Conservation (phyloP, 2,329 filamentous ascomycete species). For the Neodidymelliopsis sp. region DNA sequence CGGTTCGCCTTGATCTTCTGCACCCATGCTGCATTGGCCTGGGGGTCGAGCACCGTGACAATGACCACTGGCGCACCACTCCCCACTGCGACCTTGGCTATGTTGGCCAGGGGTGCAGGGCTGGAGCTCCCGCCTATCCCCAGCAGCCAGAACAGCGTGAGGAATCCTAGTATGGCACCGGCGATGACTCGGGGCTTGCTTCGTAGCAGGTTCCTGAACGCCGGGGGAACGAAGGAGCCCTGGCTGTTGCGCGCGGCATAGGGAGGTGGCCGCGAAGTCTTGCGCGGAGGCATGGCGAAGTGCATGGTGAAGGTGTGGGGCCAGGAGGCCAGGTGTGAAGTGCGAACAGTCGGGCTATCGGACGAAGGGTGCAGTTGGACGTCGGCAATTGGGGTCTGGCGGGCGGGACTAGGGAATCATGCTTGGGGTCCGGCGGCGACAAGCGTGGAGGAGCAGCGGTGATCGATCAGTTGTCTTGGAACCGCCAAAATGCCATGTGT, state of each 20-base stretch:
- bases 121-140: slow-evolving; percentile 35
- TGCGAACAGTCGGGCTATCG: not conserved
- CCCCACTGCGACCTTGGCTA: slow-evolving; percentile 50
- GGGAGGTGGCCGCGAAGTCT: slow-evolving; percentile 77
- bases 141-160: slow-evolving; percentile 54
- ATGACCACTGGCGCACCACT: slow-evolving; percentile 70
- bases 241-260: slow-evolving; percentile 68
- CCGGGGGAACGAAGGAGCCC: slow-evolving; percentile 46
- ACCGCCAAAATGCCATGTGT: slow-evolving; percentile 15
- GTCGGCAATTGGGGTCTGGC: not conserved
- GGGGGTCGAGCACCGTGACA: slow-evolving; percentile 82
- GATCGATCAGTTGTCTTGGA: slow-evolving; percentile 6
- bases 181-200: slow-evolving; percentile 67
- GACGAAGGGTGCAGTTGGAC: slow-evolving; percentile 7
- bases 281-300: slow-evolving; percentile 87
- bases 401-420: slow-evolving; percentile 26
- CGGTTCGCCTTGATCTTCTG: slow-evolving; percentile 82
- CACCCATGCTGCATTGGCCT: slow-evolving; percentile 71
- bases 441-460: slow-evolving; percentile 4
- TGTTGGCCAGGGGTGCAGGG: slow-evolving; percentile 22
- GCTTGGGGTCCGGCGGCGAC: slow-evolving; percentile 14
- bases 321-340: slow-evolving; percentile 16
- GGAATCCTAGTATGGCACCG: slow-evolving; percentile 62
- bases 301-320: slow-evolving; percentile 65
- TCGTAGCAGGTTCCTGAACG: slow-evolving; percentile 59